phyloP scores from a whole-genome alignment of 768 basidiomycete species.

The Cyclocybe cylindracea region DNA sequence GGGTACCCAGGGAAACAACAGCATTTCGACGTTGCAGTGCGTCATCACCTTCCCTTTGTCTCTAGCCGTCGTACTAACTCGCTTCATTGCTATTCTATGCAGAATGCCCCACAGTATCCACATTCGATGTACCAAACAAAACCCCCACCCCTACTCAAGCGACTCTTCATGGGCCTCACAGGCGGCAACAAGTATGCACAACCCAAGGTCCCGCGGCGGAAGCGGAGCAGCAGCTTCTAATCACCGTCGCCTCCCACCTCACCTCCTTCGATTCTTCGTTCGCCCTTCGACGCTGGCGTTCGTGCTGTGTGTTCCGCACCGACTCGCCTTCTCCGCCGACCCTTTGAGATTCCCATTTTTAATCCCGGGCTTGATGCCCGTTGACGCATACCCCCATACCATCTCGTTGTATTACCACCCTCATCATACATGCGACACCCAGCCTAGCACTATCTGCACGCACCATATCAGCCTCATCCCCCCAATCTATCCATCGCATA shows the following conservation, averaged over 20 bases:
- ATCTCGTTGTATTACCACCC: too few species aligned
- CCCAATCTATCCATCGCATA: too few species aligned
- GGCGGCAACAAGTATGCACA: conserved; percentile 18
- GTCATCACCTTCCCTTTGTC: conserved; percentile 7
- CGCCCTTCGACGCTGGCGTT: too few species aligned
- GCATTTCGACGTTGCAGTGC: conserved; percentile 18
- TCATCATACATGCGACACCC: too few species aligned
- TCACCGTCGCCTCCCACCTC: neutral
- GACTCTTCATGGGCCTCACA: conserved; percentile 24
- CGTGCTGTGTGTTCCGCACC: too few species aligned
- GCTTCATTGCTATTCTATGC: conserved; percentile 2
- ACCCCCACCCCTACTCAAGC: conserved; percentile 23
- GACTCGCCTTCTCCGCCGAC: too few species aligned
- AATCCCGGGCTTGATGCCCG: too few species aligned
- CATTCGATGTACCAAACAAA: conserved; percentile 23
- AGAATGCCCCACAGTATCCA: conserved; percentile 26
- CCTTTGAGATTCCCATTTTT: too few species aligned
- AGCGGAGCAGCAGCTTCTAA: conserved; percentile 27
- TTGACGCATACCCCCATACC: too few species aligned
- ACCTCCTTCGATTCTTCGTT: neutral
- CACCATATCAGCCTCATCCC: too few species aligned
- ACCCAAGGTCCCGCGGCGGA: conserved; percentile 17
- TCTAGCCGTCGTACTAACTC: conserved; percentile 4
- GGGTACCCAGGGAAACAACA: conserved; percentile 1
- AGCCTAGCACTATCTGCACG: too few species aligned